Base-by-base conservation (phyloP, 2,329 filamentous ascomycete species). In the Paecilomyces niveus region DNA sequence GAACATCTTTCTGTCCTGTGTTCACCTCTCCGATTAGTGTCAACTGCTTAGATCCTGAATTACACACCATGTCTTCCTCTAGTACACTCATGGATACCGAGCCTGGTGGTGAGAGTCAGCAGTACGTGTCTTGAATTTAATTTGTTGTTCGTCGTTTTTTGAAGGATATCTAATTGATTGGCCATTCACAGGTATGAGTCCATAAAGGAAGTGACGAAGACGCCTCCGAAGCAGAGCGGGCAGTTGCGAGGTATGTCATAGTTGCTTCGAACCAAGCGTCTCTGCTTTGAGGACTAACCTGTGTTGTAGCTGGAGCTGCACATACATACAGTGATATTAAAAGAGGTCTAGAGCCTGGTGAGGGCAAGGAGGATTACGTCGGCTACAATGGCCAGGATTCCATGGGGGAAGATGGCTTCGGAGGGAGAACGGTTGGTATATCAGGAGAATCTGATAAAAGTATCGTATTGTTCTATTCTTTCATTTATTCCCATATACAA, bases 71-170 rank as follows among this genome's bases (percentile, higher is more conserved):
- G 81, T 78, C 81, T 61, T 72, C 75, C 39, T 45, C 39, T 45
- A 18, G 7, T 18, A 78, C 80, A 62, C 74, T 86, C 50, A 82
- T 87, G 78, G 79, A 84, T 64, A 85, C 82, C 31, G 80, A 80
- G 58, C 76, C 77, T 18, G 85, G 85, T 66, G 85, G 85, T 63
- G 83, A 87, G 70, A 78, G 78, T 59, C 81, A 80, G 3, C 84
- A 84, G 79, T 84, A 76, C 57, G 74, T 64, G 6, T 45, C 3
- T 45, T 45, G n/a, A 8, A 21, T n/a, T 29, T 29, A 7, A 15
- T 55, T 18, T 55, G n/a, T 24, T 53, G 45, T 39, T 22, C 22
- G 31, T 26, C 35, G 35, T 50, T 21, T 31, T 54, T n/a, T 56
- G 1, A 11, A 3, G 3, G 22, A 7, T 54, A n/a, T 49, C 50